phyloP scores from a whole-genome alignment of 345 rosid genomes.

The Mangifera indica region DNA sequence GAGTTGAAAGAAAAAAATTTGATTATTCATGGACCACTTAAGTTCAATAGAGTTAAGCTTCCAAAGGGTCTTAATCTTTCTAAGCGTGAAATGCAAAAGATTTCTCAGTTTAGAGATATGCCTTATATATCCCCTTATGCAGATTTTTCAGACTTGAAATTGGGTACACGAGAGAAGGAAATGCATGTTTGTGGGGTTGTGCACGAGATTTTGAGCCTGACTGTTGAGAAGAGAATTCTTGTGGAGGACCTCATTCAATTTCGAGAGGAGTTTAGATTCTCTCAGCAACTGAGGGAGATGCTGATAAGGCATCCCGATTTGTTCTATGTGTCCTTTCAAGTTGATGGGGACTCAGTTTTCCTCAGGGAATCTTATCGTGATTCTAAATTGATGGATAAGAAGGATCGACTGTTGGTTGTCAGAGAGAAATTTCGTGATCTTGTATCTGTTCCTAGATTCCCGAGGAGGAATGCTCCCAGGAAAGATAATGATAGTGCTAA shows the following conservation, averaged over 20 bases:
- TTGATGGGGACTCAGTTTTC: constrained; percentile 90
- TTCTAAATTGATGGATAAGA: constrained; percentile 71
- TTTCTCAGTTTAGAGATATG: constrained; percentile 72
- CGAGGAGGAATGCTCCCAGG: constrained; percentile 38
- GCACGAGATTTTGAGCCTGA: constrained; percentile 88
- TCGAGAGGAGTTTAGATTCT: constrained; percentile 89
- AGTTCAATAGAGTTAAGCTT: constrained; percentile 76
- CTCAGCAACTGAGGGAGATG: constrained; percentile 94
- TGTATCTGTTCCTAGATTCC: constrained; percentile 71
- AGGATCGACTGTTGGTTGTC: constrained; percentile 68
- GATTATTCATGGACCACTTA: constrained; percentile 75
- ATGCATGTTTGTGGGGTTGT: constrained; percentile 86
- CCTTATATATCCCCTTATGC: constrained; percentile 82
- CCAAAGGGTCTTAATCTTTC: constrained; percentile 88
- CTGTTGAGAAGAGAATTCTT: constrained; percentile 84
- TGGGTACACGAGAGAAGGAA: constrained; percentile 75
- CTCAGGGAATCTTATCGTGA: constrained; percentile 88
- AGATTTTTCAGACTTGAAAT: constrained; percentile 66
- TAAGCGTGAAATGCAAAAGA: constrained; percentile 78
- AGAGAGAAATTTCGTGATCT: constrained; percentile 85
- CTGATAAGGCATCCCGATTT: constrained; percentile 89
- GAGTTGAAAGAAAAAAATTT: constrained; percentile 66
- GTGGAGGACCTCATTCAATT: constrained; percentile 98
- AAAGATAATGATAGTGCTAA: constrained; percentile 30
- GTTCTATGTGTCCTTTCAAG: constrained; percentile 88